Evolutionary conservation across 345 rosid genomes (phyloP).

Genomic region (Cochlearia excelsa): DNA sequence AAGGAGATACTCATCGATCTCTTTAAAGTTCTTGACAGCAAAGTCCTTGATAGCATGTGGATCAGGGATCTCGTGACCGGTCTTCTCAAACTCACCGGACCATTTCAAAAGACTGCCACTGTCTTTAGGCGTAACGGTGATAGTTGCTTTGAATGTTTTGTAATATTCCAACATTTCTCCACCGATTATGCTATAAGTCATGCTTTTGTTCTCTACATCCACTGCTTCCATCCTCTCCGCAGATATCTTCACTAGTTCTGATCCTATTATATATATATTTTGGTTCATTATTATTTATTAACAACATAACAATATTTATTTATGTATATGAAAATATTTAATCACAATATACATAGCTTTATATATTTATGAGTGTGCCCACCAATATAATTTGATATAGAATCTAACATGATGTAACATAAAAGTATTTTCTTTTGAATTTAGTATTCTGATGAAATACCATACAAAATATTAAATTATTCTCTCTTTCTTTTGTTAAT

Average conservation of each 20-base stretch:
- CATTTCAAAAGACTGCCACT: constrained; percentile 79
- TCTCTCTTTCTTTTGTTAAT: too few relatives aligned
- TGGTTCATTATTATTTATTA: background rate
- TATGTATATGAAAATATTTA: background rate
- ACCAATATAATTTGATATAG: background rate
- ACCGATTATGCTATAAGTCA: constrained; percentile 57
- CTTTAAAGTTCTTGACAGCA: constrained; percentile 64
- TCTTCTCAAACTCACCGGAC: constrained; percentile 71
- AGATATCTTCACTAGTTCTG: constrained; percentile 62
- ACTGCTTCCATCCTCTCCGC: constrained; percentile 71
- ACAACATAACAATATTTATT: too few relatives aligned
- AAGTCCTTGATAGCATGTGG: constrained; percentile 76
- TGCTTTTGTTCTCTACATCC: constrained; percentile 52
- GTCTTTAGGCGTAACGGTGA: constrained; percentile 55
- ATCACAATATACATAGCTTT: too few relatives aligned
- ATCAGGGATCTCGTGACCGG: constrained; percentile 62
- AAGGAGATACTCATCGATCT: constrained; percentile 59
- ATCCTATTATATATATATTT: constrained; percentile 40
- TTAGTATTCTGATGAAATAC: too few relatives aligned
- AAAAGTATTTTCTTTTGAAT: too few relatives aligned
- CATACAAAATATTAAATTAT: too few relatives aligned
- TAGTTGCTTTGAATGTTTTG: constrained; percentile 59
- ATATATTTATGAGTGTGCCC: too few relatives aligned
- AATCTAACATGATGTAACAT: background rate
- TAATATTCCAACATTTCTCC: constrained; percentile 80